phyloP scores from a whole-genome alignment of 805 yeast genomes.

The Kluyveromyces dobzhanskii region DNA sequence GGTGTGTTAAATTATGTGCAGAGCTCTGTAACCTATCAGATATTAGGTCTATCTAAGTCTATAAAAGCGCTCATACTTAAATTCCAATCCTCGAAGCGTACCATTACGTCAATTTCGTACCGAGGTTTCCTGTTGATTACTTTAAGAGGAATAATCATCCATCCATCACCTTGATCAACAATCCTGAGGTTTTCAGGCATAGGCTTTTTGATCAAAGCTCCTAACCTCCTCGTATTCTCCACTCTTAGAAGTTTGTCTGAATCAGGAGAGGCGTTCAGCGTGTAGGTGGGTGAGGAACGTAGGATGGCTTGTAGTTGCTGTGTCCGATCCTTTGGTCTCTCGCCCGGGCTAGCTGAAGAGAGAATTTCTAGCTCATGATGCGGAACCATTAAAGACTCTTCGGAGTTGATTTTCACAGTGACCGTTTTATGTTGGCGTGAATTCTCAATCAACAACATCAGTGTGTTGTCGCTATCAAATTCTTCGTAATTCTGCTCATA shows the following conservation, averaged over 20 bases:
- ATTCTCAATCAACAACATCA: conserved; percentile 1
- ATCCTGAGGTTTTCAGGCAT: too few relatives aligned
- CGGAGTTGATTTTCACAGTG: not conserved
- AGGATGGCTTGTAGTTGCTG: not conserved
- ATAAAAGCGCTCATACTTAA: not conserved
- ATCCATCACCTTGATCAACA: not conserved
- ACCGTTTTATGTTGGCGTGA: not conserved
- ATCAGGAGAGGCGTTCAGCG: not conserved
- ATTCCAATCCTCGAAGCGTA: conserved; percentile 2
- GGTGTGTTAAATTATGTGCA: too few relatives aligned
- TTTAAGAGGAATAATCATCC: conserved; percentile 1
- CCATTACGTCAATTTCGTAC: not conserved
- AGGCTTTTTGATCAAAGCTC: not conserved
- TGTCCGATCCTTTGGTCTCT: not conserved
- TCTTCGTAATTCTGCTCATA: not conserved
- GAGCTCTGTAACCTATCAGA: too few relatives aligned
- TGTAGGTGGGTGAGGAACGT: not conserved
- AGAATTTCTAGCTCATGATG: not conserved
- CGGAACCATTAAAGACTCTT: not conserved
- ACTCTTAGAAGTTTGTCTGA: not conserved
- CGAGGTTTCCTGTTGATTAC: not conserved
- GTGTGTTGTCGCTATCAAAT: not conserved
- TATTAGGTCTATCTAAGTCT: too few relatives aligned
- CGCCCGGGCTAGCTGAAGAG: not conserved
- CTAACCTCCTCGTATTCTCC: not conserved